Conservation (phyloP, 2,329 filamentous ascomycete species). For the Penicillium olsonii region DNA sequence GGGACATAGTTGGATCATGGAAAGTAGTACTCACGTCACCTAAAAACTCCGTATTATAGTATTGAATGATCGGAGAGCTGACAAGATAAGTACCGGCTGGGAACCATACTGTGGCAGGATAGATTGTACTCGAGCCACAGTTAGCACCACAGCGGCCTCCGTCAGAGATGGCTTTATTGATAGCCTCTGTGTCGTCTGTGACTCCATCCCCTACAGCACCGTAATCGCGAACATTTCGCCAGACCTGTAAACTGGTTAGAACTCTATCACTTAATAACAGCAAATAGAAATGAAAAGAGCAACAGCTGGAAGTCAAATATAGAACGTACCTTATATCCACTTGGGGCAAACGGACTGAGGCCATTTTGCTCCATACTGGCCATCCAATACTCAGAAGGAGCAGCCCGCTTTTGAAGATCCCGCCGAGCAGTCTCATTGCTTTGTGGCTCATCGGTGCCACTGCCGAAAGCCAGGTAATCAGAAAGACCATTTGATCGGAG, state of each 20-base stretch:
- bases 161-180: constrained; percentile 73
- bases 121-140: constrained; percentile 74
- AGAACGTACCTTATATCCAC: constrained; percentile 8
- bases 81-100: constrained; percentile 52
- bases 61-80: constrained; percentile 23
- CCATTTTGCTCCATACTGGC: constrained; percentile 3
- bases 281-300: too few relatives aligned
- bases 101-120: constrained; percentile 81
- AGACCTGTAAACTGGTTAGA: constrained; percentile 11
- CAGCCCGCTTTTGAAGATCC: background rate
- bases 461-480: background rate
- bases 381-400: constrained; percentile 7
- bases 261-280: too few relatives aligned
- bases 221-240: constrained; percentile 16
- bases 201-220: constrained; percentile 14
- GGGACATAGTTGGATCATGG: background rate
- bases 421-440: background rate
- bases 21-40: constrained; percentile 17
- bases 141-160: constrained; percentile 72
- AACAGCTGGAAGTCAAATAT: background rate
- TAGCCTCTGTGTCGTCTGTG: constrained; percentile 70
- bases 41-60: constrained; percentile 26
- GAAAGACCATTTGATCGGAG: background rate
- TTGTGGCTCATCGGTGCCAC: background rate
- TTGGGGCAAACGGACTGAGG: constrained; percentile 4